Evolutionary conservation across 1,284 basidiomycete species (phyloP), one percentile per base, ranked within the genome.

Genomic region (Ceratobasidium sp.): DNA sequence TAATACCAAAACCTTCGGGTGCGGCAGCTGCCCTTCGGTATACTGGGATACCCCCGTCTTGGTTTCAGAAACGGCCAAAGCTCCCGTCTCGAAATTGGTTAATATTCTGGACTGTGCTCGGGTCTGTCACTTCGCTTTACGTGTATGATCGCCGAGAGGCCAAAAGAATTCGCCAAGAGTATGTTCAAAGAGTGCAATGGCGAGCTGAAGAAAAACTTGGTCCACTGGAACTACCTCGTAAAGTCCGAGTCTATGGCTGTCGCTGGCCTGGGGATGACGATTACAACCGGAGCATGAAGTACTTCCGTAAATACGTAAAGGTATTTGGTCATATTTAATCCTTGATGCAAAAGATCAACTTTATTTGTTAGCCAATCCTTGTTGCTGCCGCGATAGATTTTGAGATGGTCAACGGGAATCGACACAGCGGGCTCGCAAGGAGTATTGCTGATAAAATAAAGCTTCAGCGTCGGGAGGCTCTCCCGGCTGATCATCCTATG

Each of bases 181-280:
- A 97, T 83, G 85, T 93, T 23, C 91, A 92, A 80, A 90, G 90
- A 76, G 97, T 99, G 78, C 89, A 90, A 82, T 88, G 92, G 79
- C 86, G 96, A 26, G 88, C 92, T 2, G 89, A 94, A 77, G 88
- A 91, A 79, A 88, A 90, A 0, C 85, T 94, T 73, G 87, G 87
- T 74, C 89, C 90, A 35, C 84, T 91, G 80, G 95, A 92, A 35
- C 86, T 88, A 77, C 90, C 94, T 5, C 89, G 97, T 58, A 95
- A 92, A 83, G 91, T 98, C 76, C 91, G 88, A 1, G 95, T 99
- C 26, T 96, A 95, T 81, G 94, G 92, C 37, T 90, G 90, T 49
- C 94, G 94, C 82, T 97, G 96, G 90, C 96, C 97, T 0, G 96
- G 94, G 63, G 98, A 99, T 83, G 95, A 97, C 81, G 96, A 99